These are phyloP conservation scores for Fusarium oligoseptatum DNA, from an alignment of 2,329 filamentous ascomycete species.

Conservation along the genomic window DNA sequence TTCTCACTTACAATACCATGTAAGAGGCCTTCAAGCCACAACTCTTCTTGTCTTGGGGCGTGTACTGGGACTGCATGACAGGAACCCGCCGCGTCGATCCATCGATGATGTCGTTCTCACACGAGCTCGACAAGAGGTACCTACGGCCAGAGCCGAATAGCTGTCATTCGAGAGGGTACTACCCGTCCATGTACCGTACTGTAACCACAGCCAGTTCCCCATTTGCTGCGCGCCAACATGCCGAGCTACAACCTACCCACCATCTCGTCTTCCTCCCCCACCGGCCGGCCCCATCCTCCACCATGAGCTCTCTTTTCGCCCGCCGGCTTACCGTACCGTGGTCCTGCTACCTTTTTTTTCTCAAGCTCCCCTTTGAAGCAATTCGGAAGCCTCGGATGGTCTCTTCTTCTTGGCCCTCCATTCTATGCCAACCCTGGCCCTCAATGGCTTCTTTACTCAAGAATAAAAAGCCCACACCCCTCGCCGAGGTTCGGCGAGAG, in stretches of 20 bases:
- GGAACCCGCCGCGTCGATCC: slow-evolving; percentile 23
- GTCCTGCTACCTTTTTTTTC: not conserved
- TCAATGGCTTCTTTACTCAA: slow-evolving; percentile 10
- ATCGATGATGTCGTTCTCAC: slow-evolving; percentile 25
- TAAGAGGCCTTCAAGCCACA: not conserved
- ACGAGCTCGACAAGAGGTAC: slow-evolving; percentile 9
- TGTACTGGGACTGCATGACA: not conserved
- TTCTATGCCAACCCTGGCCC: slow-evolving; percentile 15
- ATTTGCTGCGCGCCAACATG: not conserved
- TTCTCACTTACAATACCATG: not conserved
- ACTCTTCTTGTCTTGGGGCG: not conserved
- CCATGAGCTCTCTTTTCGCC: slow-evolving; percentile 6
- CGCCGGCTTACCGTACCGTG: slow-evolving; percentile 28
- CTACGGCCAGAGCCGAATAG: slow-evolving; percentile 2
- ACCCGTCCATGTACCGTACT: slow-evolving; percentile 5
- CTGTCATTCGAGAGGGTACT: slow-evolving; percentile 1
- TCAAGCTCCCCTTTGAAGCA: slow-evolving; percentile 35
- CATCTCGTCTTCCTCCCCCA: slow-evolving; percentile 16
- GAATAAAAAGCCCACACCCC: slow-evolving; percentile 21
- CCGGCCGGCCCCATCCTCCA: slow-evolving; percentile 35
- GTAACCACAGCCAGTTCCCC: not conserved
- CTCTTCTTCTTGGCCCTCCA: slow-evolving; percentile 17
- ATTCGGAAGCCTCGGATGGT: slow-evolving; percentile 47
- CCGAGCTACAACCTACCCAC: slow-evolving; percentile 5
- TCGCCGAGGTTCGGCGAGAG: not conserved